These are phyloP conservation scores for Cyamopsis tetragonoloba DNA, from an alignment of 306 rosid species.

Conservation along the genomic window DNA sequence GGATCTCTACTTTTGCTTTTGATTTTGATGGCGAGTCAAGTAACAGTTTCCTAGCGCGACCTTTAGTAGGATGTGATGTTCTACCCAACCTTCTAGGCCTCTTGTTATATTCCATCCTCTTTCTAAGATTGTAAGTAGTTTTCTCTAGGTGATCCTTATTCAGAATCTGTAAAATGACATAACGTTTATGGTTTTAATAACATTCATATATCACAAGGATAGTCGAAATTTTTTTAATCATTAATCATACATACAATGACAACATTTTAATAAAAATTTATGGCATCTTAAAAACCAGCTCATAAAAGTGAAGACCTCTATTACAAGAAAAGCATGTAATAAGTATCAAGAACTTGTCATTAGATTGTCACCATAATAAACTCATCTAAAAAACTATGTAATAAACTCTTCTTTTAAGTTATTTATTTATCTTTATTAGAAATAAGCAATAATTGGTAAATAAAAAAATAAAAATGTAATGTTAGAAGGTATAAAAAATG, in stretches of 20 bases:
- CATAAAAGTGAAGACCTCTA: not conserved
- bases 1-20: conserved; percentile 25
- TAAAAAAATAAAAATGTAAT: too few species aligned
- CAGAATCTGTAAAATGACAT: conserved; percentile 48
- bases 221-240: not conserved
- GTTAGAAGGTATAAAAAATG: too few species aligned
- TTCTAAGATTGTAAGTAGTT: conserved; percentile 65
- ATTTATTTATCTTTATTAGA: not conserved
- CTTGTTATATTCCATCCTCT: conserved; percentile 42
- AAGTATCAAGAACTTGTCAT: not conserved
- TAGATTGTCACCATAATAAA: not conserved
- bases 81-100: conserved; percentile 24
- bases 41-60: conserved; percentile 4
- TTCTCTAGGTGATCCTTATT: conserved; percentile 52
- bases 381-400: not conserved
- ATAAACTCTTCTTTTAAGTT: not conserved
- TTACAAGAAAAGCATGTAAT: not conserved
- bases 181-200: conserved; percentile 26
- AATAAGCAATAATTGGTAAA: not conserved
- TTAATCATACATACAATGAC: not conserved
- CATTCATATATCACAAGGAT: conserved; percentile 11
- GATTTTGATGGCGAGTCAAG: too few species aligned
- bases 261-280: conserved; percentile 3
- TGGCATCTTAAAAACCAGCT: not conserved
- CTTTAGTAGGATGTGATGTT: conserved; percentile 26